phyloP scores from a whole-genome alignment of 1,139 yeast species.

The Sugiyamaella castrensis region DNA sequence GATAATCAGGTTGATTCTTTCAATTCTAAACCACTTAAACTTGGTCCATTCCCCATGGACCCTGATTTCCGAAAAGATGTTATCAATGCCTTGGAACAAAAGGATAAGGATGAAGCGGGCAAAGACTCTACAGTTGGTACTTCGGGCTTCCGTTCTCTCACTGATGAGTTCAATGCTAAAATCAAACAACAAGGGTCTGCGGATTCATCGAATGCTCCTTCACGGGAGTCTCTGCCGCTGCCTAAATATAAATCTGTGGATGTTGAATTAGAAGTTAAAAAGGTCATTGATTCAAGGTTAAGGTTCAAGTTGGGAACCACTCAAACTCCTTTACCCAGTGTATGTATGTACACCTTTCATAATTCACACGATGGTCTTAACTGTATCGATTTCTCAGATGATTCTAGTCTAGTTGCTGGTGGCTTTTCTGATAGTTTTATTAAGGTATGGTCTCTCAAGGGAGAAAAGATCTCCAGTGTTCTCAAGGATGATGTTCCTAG shows the following conservation, averaged over 20 bases:
- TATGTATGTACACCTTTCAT: slow-evolving; percentile 98
- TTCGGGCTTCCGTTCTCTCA: slow-evolving; percentile 41
- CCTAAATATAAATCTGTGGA: slow-evolving; percentile 82
- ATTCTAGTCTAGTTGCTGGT: slow-evolving; percentile 82
- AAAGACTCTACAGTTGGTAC: slow-evolving; percentile 16
- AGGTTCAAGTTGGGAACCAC: slow-evolving; percentile 61
- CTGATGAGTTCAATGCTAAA: slow-evolving; percentile 46
- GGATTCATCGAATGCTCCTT: slow-evolving; percentile 62
- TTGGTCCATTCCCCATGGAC: slow-evolving; percentile 83
- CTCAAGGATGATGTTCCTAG: slow-evolving; percentile 54
- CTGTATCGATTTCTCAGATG: slow-evolving; percentile 79
- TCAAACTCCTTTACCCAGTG: slow-evolving; percentile 87
- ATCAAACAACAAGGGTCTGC: slow-evolving; percentile 41
- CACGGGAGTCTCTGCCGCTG: slow-evolving; percentile 71
- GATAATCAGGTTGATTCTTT: slow-evolving; percentile 47
- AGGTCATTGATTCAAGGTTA: slow-evolving; percentile 78
- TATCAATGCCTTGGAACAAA: slow-evolving; percentile 74
- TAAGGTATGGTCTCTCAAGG: slow-evolving; percentile 90
- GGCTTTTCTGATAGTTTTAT: slow-evolving; percentile 92
- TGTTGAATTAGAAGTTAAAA: slow-evolving; percentile 69
- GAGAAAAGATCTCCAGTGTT: slow-evolving; percentile 70
- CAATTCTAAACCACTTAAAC: slow-evolving; percentile 68
- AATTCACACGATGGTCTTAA: slow-evolving; percentile 88
- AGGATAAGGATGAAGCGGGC: slow-evolving; percentile 51
- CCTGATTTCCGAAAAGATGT: slow-evolving; percentile 81